phyloP scores from a whole-genome alignment of 495 filamentous ascomycete genomes.

The Hyaloscypha finlandica region DNA sequence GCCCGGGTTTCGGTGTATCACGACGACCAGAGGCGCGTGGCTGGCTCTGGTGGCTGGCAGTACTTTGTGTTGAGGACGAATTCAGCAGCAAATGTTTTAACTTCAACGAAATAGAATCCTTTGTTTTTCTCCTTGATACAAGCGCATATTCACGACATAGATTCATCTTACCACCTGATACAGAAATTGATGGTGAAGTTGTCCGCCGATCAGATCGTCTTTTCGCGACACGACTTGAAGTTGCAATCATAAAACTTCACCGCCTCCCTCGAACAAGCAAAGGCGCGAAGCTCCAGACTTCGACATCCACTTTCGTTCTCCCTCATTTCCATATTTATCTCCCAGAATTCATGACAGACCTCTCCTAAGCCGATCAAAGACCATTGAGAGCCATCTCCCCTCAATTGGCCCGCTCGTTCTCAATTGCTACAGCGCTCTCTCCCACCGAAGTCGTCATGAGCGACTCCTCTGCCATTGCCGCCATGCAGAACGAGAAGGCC shows the following conservation, averaged over 20 bases:
- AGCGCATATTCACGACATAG: background rate
- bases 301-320: constrained; percentile 20
- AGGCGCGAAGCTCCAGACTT: background rate
- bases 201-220: constrained; percentile 4
- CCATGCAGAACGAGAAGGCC: constrained; percentile 9
- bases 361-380: constrained; percentile 6
- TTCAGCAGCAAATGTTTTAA: background rate
- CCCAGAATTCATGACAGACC: constrained; percentile 25
- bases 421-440: constrained; percentile 4
- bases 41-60: background rate
- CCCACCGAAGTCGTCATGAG: constrained; percentile 21
- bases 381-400: constrained; percentile 20
- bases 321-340: constrained; percentile 6
- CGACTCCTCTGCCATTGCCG: constrained; percentile 21
- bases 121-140: background rate
- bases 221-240: background rate
- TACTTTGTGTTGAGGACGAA: background rate
- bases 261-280: constrained; percentile 27
- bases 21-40: too few species aligned
- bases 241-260: background rate
- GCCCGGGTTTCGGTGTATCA: too few species aligned
- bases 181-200: background rate
- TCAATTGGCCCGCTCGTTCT: constrained; percentile 23
- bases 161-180: background rate
- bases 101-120: background rate